phyloP scores from a whole-genome alignment of 192 early-diverging fungal genomes.

The Entomortierella chlamydospora region DNA sequence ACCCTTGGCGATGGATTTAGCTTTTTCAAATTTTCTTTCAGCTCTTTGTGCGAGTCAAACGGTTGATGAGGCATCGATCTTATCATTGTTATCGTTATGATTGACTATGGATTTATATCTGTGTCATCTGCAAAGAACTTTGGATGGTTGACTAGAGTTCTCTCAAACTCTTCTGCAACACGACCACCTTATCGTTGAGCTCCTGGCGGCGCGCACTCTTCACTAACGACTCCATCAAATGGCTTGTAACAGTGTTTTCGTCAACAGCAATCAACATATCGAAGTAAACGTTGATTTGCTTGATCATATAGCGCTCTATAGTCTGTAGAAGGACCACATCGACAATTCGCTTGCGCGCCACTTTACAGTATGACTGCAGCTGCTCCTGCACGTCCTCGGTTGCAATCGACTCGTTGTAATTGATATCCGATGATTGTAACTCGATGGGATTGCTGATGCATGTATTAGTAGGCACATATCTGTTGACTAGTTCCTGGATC shows the following conservation, averaged over 20 bases:
- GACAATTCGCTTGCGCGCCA: conserved; percentile 32
- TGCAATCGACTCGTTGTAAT: conserved; percentile 28
- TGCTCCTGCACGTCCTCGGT: conserved; percentile 32
- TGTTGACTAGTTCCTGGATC: background rate
- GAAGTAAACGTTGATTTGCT: conserved; percentile 28
- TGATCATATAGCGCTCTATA: conserved; percentile 42
- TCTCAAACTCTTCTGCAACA: conserved; percentile 29
- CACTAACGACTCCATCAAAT: conserved; percentile 21
- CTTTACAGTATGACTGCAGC: conserved; percentile 37
- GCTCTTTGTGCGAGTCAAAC: no score
- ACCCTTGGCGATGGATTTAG: no score
- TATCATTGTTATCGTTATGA: no score
- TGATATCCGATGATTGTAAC: conserved; percentile 3
- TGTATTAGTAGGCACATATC: background rate
- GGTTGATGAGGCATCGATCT: no score
- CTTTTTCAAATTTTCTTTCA: no score
- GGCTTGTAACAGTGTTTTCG: conserved; percentile 22
- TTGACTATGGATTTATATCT: no score
- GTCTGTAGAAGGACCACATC: conserved; percentile 42
- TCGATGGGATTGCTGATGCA: no score
- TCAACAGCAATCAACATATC: conserved; percentile 31
- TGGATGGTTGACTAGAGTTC: conserved; percentile 16
- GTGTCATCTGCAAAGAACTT: background rate
- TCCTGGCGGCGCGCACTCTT: conserved; percentile 18
- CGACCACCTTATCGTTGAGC: conserved; percentile 22